These are phyloP conservation scores for Penicillium sp. DNA, from an alignment of 2,329 filamentous ascomycete species.

Conservation along the genomic window DNA sequence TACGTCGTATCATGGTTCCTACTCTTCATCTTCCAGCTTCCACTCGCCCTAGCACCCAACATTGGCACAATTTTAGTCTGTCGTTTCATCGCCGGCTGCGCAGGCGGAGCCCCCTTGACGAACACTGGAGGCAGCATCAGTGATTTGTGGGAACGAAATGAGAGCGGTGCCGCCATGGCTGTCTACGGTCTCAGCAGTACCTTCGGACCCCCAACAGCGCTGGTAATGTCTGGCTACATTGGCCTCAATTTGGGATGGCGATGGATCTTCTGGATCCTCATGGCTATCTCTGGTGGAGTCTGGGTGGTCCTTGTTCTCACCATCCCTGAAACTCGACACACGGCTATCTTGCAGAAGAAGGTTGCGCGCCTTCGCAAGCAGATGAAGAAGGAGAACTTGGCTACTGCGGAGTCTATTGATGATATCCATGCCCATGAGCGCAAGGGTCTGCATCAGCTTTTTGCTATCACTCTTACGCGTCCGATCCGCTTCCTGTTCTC, in stretches of 20 bases:
- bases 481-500: conserved; percentile 50
- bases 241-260: conserved; percentile 45
- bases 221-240: conserved; percentile 38
- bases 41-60: conserved; percentile 27
- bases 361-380: conserved; percentile 52
- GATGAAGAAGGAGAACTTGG: conserved; percentile 51
- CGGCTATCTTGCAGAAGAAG: conserved; percentile 56
- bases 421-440: conserved; percentile 38
- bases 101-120: conserved; percentile 34
- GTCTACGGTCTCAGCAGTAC: conserved; percentile 38
- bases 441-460: conserved; percentile 71
- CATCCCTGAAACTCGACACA: conserved; percentile 57
- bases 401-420: conserved; percentile 59
- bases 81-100: conserved; percentile 29
- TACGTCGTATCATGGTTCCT: conserved; percentile 34
- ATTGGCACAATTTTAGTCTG: conserved; percentile 32
- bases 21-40: conserved; percentile 32
- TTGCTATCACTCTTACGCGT: conserved; percentile 67
- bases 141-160: conserved; percentile 34
- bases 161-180: conserved; percentile 34
- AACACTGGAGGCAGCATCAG: conserved; percentile 33
- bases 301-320: conserved; percentile 49
- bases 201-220: conserved; percentile 35
- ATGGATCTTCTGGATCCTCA: conserved; percentile 63
- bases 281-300: conserved; percentile 55